phyloP scores from a whole-genome alignment of 768 basidiomycete species.

The Mycena crocata region DNA sequence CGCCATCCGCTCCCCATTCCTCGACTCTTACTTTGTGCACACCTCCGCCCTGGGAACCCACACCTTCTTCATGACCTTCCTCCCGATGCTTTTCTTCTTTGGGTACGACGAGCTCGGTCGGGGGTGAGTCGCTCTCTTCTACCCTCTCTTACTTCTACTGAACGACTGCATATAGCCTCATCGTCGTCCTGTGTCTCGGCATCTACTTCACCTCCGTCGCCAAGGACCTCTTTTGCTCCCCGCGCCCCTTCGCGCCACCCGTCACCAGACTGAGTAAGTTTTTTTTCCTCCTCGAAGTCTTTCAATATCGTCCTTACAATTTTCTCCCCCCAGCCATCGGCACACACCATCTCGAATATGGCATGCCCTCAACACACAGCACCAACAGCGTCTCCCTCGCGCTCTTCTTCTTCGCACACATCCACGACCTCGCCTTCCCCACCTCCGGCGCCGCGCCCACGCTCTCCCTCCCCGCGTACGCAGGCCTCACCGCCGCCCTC shows the following conservation, averaged over 20 bases:
- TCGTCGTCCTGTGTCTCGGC: conserved; percentile 79
- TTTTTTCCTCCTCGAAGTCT: conserved; percentile 2
- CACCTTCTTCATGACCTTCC: conserved; percentile 92
- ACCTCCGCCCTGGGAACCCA: conserved; percentile 85
- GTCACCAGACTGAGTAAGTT: conserved; percentile 86
- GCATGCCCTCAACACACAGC: conserved; percentile 96
- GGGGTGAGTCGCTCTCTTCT: conserved; percentile 63
- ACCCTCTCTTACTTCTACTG: not conserved
- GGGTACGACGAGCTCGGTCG: conserved; percentile 77
- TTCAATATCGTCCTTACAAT: not conserved
- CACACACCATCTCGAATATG: conserved; percentile 89
- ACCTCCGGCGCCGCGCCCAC: conserved; percentile 32
- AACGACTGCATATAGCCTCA: conserved; percentile 60
- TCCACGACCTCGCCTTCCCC: conserved; percentile 62
- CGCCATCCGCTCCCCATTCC: conserved; percentile 68
- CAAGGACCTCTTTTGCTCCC: conserved; percentile 92
- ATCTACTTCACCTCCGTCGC: conserved; percentile 89
- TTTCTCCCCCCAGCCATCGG: conserved; percentile 73
- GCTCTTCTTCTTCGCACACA: conserved; percentile 75
- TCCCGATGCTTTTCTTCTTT: conserved; percentile 92
- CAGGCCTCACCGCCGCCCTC: conserved; percentile 56
- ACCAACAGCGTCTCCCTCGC: conserved; percentile 93
- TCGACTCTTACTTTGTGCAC: conserved; percentile 88
- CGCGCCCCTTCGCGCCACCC: conserved; percentile 91
- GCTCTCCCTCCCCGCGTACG: conserved; percentile 60